Conservation (phyloP, 1,139 yeast species). For the Geotrichum siamense region DNA sequence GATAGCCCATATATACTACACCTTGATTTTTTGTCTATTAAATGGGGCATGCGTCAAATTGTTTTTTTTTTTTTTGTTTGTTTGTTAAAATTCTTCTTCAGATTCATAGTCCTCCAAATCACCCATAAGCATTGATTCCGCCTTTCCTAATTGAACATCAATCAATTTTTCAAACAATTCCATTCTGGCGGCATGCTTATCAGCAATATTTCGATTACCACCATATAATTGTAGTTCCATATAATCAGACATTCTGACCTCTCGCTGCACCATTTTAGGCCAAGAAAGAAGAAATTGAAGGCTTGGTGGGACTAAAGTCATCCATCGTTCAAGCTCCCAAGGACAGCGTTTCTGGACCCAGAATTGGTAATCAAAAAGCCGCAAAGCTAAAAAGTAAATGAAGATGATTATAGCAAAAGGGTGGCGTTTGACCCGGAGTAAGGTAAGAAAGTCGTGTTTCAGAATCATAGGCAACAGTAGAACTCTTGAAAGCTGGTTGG, state of each 20-base stretch:
- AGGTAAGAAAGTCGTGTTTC: slow-evolving; percentile 3
- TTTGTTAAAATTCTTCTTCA: neutral
- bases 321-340: slow-evolving; percentile 2
- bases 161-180: slow-evolving; percentile 4
- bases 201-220: neutral
- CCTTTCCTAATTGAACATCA: slow-evolving; percentile 2
- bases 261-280: slow-evolving; percentile 4
- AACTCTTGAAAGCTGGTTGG: slow-evolving; percentile 2
- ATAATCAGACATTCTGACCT: neutral
- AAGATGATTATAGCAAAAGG: slow-evolving; percentile 5
- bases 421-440: neutral
- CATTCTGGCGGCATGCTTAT: neutral
- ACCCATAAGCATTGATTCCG: neutral
- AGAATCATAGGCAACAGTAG: slow-evolving; percentile 6
- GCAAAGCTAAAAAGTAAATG: slow-evolving; percentile 5
- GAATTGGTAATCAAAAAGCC: slow-evolving; percentile 1
- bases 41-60: no score
- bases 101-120: neutral
- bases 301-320: slow-evolving; percentile 1
- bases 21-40: no score
- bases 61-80: no score
- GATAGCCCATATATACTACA: no score
- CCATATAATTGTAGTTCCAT: neutral
- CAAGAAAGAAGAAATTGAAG: slow-evolving; percentile 5
- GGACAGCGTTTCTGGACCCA: slow-evolving; percentile 8